Evolutionary conservation across 2,329 filamentous ascomycete genomes (phyloP).

Genomic region (Sordariomycetes sp.): DNA sequence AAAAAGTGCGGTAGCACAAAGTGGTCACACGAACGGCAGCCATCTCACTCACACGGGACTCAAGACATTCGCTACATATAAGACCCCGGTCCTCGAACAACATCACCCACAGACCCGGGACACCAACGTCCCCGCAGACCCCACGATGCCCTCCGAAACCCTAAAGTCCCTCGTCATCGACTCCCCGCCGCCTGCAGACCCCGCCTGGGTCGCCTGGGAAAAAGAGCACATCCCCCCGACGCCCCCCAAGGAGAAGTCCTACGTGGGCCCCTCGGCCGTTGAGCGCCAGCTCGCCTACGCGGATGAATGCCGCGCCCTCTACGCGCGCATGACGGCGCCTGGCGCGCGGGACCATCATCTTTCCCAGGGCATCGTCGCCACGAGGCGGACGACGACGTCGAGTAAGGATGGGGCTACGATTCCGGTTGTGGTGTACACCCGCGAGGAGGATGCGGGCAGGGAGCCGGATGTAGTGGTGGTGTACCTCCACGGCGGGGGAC

Average conservation of each 20-base stretch:
- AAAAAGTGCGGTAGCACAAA: not conserved
- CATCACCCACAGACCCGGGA: not conserved
- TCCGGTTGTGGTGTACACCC: conserved; percentile 21
- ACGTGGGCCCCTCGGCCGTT: conserved; percentile 14
- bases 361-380: conserved; percentile 16
- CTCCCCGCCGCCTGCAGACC: conserved; percentile 22
- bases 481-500: conserved; percentile 34
- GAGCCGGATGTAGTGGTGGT: conserved; percentile 17
- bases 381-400: conserved; percentile 17
- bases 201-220: conserved; percentile 25
- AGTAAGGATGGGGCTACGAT: conserved; percentile 18
- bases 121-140: not conserved
- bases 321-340: conserved; percentile 19
- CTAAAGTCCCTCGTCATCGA: conserved; percentile 14
- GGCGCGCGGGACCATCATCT: conserved; percentile 22
- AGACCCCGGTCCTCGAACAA: not conserved
- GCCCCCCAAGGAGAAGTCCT: conserved; percentile 11
- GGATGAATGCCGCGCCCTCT: conserved; percentile 22
- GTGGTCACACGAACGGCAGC: not conserved
- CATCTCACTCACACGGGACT: not conserved
- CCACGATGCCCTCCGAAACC: not conserved
- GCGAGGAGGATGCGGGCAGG: conserved; percentile 5
- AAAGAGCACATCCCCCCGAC: conserved; percentile 12
- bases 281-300: conserved; percentile 26
- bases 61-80: not conserved